A percentile compares a stretch with the other conserved stretches of the same genome.
Conservation (phyloP, 495 filamentous ascomycete species). For the Penicillium simplicissimum region DNA sequence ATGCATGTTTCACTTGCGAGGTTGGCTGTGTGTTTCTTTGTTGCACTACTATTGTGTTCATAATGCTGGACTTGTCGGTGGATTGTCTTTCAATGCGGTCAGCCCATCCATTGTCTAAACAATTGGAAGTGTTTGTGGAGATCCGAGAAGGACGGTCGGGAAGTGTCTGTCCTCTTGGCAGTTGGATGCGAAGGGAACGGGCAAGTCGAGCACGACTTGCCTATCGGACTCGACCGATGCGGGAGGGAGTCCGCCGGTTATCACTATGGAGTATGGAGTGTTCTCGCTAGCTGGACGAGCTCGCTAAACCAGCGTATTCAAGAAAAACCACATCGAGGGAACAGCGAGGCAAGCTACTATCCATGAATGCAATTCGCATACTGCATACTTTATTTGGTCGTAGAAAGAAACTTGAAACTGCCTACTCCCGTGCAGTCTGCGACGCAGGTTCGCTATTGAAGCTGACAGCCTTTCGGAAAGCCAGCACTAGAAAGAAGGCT, state of each 20-base stretch:
- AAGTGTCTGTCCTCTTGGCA: background rate
- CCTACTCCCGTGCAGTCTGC: background rate
- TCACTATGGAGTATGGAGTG: background rate
- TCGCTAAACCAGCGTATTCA: background rate
- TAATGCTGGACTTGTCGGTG: background rate
- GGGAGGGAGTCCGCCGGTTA: background rate
- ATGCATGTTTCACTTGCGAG: background rate
- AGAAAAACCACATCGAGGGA: background rate
- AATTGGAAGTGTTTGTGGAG: background rate
- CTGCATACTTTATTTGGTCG: background rate
- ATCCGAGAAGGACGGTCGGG: background rate
- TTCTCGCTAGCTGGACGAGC: background rate
- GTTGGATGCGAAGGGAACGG: background rate
- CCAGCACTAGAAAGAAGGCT: background rate
- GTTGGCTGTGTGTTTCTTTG: too few relatives aligned
- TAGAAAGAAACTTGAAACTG: background rate
- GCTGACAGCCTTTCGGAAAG: background rate
- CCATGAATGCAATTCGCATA: background rate
- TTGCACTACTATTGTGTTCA: too few relatives aligned
- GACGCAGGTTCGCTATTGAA: background rate
- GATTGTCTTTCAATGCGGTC: background rate
- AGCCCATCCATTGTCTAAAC: background rate
- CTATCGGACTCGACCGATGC: slow-evolving; percentile 2
- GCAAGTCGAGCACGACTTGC: slow-evolving; percentile 6
- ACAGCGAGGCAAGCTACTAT: background rate